Evolutionary conservation across 306 rosid species (phyloP), one percentile per base, ranked within the genome.

Genomic region (Ceratonia siliqua): DNA sequence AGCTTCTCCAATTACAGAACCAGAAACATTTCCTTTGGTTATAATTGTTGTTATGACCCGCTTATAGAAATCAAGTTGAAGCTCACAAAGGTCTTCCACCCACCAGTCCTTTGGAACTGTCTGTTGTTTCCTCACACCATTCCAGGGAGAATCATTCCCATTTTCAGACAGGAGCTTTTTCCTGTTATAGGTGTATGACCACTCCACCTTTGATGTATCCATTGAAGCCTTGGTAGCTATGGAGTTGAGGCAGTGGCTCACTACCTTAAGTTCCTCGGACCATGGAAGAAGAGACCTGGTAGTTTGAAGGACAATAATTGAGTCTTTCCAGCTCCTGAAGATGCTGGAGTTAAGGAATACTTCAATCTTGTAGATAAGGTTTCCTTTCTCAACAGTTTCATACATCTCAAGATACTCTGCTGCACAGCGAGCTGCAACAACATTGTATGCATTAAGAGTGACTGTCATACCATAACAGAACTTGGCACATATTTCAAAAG

Each of bases 321-420:
- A 91, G 86, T 94, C 97, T 73, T 94, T 94, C 97, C 98, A 94
- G 82, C 97, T 90, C 81, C 89, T 83, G 81, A 94, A 88, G 73
- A 94, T 83, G 91, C 97, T 91, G 6, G 97, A 89, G 82, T 82
- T 91, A 79, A 94, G 96, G 82, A 94, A 94, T 12, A 91, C 98
- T 64, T 94, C 98, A 64, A 94, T 87, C 87, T 94, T 94, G 89
- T 94, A 87, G 79, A 94, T 69, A 20, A 94, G 98, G 68, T 91
- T 91, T 48, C 98, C 98, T 82, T 90, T 94, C 75, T 94, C 97
- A 46, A 86, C 83, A 11, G 88, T 84, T 86, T 94, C 98, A 42
- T 83, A 86, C 98, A 94, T 91, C 80, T 87, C 97, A 17, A 94
- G 94, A 84, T 91, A 94, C 79, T 91, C 98, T 9, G 97, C 95